Evolutionary conservation across 352 stramenopile genomes (phyloP).

Genomic region (Thalassiosira sp.): DNA sequence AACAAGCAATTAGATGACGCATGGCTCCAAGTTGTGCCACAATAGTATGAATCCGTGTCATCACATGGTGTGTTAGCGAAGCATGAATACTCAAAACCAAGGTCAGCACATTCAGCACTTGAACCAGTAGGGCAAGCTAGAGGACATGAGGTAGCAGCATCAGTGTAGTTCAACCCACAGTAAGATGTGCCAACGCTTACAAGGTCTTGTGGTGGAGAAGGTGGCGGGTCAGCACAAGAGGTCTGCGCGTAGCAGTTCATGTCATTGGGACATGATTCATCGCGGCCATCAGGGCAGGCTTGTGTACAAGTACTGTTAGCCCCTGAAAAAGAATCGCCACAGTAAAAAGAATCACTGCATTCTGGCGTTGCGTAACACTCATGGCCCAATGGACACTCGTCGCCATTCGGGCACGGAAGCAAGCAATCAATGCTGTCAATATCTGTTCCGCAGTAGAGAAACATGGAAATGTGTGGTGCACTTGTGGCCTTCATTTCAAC

Average conservation of each 20-base stretch:
- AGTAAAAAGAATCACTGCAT: conserved; percentile 59
- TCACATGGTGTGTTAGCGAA: conserved; percentile 55
- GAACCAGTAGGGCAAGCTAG: conserved; percentile 50
- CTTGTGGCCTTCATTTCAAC: conserved; percentile 22
- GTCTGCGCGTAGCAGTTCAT: conserved; percentile 53
- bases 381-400: conserved; percentile 46
- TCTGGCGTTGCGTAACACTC: conserved; percentile 56
- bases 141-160: conserved; percentile 51
- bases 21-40: conserved; percentile 54
- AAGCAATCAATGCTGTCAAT: conserved; percentile 53
- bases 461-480: conserved; percentile 48
- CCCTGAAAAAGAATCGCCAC: conserved; percentile 36
- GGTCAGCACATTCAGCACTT: conserved; percentile 43
- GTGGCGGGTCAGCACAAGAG: conserved; percentile 29
- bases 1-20: conserved; percentile 60
- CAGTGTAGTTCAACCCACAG: conserved; percentile 51
- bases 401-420: conserved; percentile 47
- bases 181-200: conserved; percentile 44
- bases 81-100: conserved; percentile 56
- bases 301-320: conserved; percentile 50
- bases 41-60: conserved; percentile 46
- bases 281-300: conserved; percentile 40
- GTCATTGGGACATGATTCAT: conserved; percentile 32
- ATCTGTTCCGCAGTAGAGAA: conserved; percentile 51
- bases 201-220: not conserved